phyloP scores from a whole-genome alignment of 2,329 filamentous ascomycete species.

The Ophiostoma perfectum region DNA sequence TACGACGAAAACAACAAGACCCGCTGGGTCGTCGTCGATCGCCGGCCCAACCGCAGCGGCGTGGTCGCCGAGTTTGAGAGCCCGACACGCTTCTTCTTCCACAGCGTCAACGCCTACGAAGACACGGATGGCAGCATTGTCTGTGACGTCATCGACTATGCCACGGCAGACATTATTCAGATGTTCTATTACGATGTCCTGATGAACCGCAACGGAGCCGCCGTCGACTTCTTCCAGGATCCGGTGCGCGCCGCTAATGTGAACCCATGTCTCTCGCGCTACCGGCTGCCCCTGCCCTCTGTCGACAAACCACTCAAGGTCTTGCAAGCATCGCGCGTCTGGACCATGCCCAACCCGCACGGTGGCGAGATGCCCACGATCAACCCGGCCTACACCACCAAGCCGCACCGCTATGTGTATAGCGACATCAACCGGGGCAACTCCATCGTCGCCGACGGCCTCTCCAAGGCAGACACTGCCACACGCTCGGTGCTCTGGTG shows the following conservation, averaged over 20 bases:
- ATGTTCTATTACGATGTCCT: conserved; percentile 66
- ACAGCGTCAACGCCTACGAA: conserved; percentile 73
- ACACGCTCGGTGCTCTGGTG: conserved; percentile 51
- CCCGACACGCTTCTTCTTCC: conserved; percentile 70
- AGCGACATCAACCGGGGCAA: conserved; percentile 50
- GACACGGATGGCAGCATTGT: conserved; percentile 53
- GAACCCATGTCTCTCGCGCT: conserved; percentile 40
- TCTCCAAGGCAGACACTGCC: conserved; percentile 60
- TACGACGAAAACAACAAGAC: conserved; percentile 54
- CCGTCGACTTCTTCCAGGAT: conserved; percentile 40
- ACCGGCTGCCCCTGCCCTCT: conserved; percentile 28
- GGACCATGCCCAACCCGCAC: conserved; percentile 49
- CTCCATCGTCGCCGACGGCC: conserved; percentile 55
- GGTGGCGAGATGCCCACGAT: conserved; percentile 61
- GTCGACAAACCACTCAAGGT: not conserved
- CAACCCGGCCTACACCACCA: conserved; percentile 51
- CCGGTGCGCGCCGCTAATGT: conserved; percentile 36
- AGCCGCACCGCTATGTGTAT: conserved; percentile 57
- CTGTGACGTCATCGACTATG: conserved; percentile 61
- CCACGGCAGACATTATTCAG: conserved; percentile 59
- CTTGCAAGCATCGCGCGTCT: conserved; percentile 31
- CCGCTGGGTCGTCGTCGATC: conserved; percentile 71
- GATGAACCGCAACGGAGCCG: conserved; percentile 46
- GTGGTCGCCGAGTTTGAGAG: conserved; percentile 65
- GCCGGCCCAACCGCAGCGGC: conserved; percentile 46